phyloP scores from a whole-genome alignment of 176 grass and related monocot genomes.

The Panicum miliaceum region DNA sequence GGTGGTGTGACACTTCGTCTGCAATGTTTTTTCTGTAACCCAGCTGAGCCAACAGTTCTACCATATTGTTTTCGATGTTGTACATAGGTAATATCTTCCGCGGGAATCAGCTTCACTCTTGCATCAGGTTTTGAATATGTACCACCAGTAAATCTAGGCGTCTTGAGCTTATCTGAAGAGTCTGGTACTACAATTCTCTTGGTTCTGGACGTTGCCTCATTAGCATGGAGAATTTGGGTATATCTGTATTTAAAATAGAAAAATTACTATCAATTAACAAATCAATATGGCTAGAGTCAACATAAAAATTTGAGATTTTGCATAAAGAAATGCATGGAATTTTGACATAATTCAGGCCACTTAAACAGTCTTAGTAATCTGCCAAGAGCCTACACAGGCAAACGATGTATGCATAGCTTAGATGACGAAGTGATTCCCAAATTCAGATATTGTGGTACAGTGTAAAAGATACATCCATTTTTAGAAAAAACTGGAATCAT shows the following conservation, averaged over 20 bases:
- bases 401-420: slow-evolving; percentile 13
- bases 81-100: slow-evolving; percentile 57
- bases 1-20: slow-evolving; percentile 44
- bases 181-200: neutral
- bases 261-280: slow-evolving; percentile 8
- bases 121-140: slow-evolving; percentile 52
- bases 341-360: slow-evolving; percentile 1
- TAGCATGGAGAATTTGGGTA: neutral
- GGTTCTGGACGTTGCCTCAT: neutral
- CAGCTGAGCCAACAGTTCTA: slow-evolving; percentile 39
- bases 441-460: neutral
- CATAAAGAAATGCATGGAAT: slow-evolving; percentile 12
- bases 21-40: slow-evolving; percentile 25
- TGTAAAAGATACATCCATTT: neutral
- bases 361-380: neutral
- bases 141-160: slow-evolving; percentile 32
- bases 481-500: neutral
- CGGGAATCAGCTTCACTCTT: slow-evolving; percentile 67
- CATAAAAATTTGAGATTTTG: slow-evolving; percentile 1
- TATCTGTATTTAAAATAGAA: slow-evolving; percentile 33
- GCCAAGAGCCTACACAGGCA: slow-evolving; percentile 6
- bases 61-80: slow-evolving; percentile 32
- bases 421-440: neutral
- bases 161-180: slow-evolving; percentile 27
- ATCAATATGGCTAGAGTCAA: slow-evolving; percentile 16